Evolutionary conservation across 2,329 filamentous ascomycete genomes (phyloP).

Genomic region (Diaporthe sp.): DNA sequence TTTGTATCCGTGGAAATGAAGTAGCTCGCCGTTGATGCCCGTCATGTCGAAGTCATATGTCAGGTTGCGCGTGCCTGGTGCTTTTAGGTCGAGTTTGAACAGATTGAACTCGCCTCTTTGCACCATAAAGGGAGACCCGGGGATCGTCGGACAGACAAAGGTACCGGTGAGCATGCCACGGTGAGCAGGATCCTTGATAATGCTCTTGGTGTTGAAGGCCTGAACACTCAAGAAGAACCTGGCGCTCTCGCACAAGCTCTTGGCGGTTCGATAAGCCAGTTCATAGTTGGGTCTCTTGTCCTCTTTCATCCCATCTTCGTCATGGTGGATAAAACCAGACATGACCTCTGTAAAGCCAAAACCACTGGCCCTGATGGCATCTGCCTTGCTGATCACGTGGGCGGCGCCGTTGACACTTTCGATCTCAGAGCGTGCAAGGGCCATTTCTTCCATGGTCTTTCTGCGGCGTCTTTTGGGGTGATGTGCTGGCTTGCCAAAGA

Average conservation of each 20-base stretch:
- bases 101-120: slow-evolving; percentile 67
- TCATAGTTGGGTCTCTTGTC: slow-evolving; percentile 64
- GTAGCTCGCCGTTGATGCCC: slow-evolving; percentile 60
- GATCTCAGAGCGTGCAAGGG: slow-evolving; percentile 38
- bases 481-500: slow-evolving; percentile 63
- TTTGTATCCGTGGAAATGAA: slow-evolving; percentile 72
- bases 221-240: slow-evolving; percentile 70
- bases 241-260: slow-evolving; percentile 64
- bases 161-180: slow-evolving; percentile 67
- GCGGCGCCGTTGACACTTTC: slow-evolving; percentile 50
- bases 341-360: slow-evolving; percentile 74
- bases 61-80: slow-evolving; percentile 67
- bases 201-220: slow-evolving; percentile 61
- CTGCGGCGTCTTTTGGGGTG: slow-evolving; percentile 26
- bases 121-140: slow-evolving; percentile 70
- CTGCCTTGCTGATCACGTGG: slow-evolving; percentile 53
- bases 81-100: slow-evolving; percentile 62
- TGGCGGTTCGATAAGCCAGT: slow-evolving; percentile 61
- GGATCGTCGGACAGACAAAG: slow-evolving; percentile 65
- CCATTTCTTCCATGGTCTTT: slow-evolving; percentile 32
- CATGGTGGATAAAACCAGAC: slow-evolving; percentile 70
- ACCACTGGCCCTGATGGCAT: slow-evolving; percentile 56
- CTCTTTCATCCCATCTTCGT: slow-evolving; percentile 50
- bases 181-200: slow-evolving; percentile 60
- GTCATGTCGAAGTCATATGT: slow-evolving; percentile 72